Evolutionary conservation across 768 basidiomycete genomes (phyloP).

Genomic region (Podaxis carcinomalis): DNA sequence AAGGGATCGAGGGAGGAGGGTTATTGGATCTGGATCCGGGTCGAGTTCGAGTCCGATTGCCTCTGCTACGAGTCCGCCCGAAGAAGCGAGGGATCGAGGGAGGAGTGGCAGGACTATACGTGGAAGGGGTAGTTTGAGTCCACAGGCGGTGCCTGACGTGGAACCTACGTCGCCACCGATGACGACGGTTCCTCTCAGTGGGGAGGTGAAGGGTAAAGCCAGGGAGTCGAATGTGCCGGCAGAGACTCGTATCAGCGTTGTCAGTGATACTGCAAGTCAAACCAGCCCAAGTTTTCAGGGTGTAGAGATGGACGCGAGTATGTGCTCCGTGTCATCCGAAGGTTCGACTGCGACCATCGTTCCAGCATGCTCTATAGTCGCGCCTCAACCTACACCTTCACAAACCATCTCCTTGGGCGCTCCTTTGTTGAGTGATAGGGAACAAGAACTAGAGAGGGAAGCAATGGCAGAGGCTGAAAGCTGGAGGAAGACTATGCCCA

Average conservation of each 20-base stretch:
- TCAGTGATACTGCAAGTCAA: background rate
- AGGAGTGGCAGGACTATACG: background rate
- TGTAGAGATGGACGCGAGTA: conserved; percentile 16
- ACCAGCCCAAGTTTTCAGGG: background rate
- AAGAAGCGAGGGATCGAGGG: background rate
- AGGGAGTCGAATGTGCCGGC: conserved; percentile 1
- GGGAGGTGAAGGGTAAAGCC: background rate
- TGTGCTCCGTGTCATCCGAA: conserved; percentile 9
- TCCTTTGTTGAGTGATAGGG: conserved; percentile 9
- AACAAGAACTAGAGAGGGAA: conserved; percentile 9
- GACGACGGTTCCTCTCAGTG: background rate
- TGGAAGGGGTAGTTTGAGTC: background rate
- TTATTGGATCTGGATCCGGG: conserved; percentile 10
- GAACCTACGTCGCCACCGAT: background rate
- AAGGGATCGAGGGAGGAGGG: conserved; percentile 32
- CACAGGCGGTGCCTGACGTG: background rate
- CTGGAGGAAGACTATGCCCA: conserved; percentile 36
- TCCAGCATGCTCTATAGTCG: conserved; percentile 11
- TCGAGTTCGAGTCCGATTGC: conserved; percentile 9
- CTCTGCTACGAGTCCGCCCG: background rate
- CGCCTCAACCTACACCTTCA: conserved; percentile 20
- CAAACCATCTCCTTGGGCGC: conserved; percentile 23
- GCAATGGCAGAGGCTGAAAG: conserved; percentile 23
- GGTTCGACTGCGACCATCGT: conserved; percentile 10
- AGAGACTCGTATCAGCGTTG: conserved; percentile 2